Evolutionary conservation across 495 filamentous ascomycete species (phyloP).

Genomic region (Copromyces sp.): DNA sequence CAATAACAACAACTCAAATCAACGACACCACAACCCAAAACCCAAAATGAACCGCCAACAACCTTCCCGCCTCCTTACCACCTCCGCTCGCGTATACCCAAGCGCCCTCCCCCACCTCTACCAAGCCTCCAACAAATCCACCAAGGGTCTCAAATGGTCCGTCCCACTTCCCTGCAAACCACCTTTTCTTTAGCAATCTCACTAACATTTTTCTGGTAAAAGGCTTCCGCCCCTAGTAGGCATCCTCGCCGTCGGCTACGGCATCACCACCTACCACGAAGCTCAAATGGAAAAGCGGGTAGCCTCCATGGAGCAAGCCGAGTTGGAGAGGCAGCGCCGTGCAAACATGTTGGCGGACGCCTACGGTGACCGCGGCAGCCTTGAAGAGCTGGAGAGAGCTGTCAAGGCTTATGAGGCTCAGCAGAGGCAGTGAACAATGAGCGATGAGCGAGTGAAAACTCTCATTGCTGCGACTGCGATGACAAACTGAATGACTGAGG

Average conservation of each 20-base stretch:
- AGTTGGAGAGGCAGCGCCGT: slow-evolving; percentile 14
- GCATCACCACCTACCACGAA: slow-evolving; percentile 25
- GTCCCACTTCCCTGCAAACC: slow-evolving; percentile 1
- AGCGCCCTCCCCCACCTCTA: slow-evolving; percentile 31
- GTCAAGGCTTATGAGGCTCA: slow-evolving; percentile 40
- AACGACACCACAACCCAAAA: not conserved
- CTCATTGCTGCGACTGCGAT: not conserved
- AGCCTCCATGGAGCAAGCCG: slow-evolving; percentile 11
- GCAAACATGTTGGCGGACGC: slow-evolving; percentile 37
- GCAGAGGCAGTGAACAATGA: slow-evolving; percentile 4
- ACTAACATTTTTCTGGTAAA: slow-evolving; percentile 8
- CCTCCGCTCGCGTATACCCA: slow-evolving; percentile 34
- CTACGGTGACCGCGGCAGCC: slow-evolving; percentile 47
- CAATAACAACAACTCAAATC: not conserved
- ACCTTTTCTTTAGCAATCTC: not conserved
- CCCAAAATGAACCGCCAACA: slow-evolving; percentile 21
- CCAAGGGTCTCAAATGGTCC: slow-evolving; percentile 29
- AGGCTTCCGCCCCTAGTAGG: slow-evolving; percentile 30
- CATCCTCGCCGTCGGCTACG: slow-evolving; percentile 33
- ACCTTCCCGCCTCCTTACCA: slow-evolving; percentile 24
- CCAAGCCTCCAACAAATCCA: slow-evolving; percentile 13
- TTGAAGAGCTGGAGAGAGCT: slow-evolving; percentile 49
- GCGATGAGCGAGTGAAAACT: not conserved
- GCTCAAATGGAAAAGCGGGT: slow-evolving; percentile 15
- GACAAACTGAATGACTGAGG: not conserved